Evolutionary conservation across 139 green algal genomes (phyloP), one percentile per base, ranked within the genome.

Genomic region (Axilococcus clingmanii): DNA sequence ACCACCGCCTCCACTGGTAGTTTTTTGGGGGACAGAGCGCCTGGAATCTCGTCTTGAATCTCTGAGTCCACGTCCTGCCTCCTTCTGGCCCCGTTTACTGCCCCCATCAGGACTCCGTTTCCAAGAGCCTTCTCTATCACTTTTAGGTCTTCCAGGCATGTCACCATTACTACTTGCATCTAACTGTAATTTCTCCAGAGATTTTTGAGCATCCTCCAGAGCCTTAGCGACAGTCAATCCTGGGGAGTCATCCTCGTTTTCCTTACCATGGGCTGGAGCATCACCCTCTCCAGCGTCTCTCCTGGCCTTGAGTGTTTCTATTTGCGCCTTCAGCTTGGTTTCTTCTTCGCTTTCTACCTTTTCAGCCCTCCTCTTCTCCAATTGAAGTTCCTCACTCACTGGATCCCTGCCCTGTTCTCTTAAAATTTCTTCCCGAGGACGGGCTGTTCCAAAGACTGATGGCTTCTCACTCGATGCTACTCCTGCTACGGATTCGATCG

Each of bases 371-470:
- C 48, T 16, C 35, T 31, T 16, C 63, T 80, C 78, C 27, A 77
- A 56, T 66, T 71, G 69, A 4, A 76, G 41, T n/a, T 78, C 63
- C 60, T 85, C 71, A 72, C 83, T 81, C 11, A 60, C 41, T 5
- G 59, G 55, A 62, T 91, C 79, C n/a, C 74, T 59, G 30, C 83
- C 81, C 71, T 94, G 83, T 79, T 94, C 84, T 56, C 74, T 77
- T 41, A 95, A 64, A 49, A 95, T 79, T 62, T 94, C 83, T 77
- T 95, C 87, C 9, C 87, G 69, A 3, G 87, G 87, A 31, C 77
- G 63, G 0, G 87, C 87, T 1, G 68, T 75, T 22, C 87, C 87
- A 78, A 95, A 95, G 3, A 67, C 42, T 28, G 22, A 34, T 15
- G 57, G 19, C 27, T 33, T 34, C 4, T 27, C 30, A 9, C 40